Conservation (phyloP, 106 monocot genomes). For the Amphibolis antarctica region DNA sequence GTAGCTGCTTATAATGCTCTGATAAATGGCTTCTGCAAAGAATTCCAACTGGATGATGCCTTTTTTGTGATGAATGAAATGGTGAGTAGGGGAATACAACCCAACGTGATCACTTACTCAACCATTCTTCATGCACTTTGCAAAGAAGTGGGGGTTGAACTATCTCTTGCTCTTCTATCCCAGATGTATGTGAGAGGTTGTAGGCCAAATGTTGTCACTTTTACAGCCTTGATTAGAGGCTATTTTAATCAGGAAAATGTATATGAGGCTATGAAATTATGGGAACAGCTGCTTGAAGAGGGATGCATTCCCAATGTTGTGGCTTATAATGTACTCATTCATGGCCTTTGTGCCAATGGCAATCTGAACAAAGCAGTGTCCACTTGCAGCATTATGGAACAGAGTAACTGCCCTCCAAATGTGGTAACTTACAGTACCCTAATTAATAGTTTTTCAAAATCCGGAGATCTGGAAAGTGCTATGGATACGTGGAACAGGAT, state of each 20-base stretch:
- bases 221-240: constrained; percentile 47
- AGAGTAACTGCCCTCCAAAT: constrained; percentile 40
- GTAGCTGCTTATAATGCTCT: constrained; percentile 56
- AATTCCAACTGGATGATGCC: constrained; percentile 35
- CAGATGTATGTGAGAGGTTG: constrained; percentile 56
- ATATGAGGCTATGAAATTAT: constrained; percentile 41
- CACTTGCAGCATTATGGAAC: constrained; percentile 42
- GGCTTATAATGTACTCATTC: constrained; percentile 72
- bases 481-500: constrained; percentile 54
- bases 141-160: constrained; percentile 29
- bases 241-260: constrained; percentile 40
- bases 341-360: constrained; percentile 53
- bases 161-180: constrained; percentile 44
- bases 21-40: constrained; percentile 42
- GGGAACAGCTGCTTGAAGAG: constrained; percentile 44
- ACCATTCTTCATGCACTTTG: constrained; percentile 54
- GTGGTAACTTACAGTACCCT: constrained; percentile 51
- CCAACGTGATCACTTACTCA: constrained; percentile 70
- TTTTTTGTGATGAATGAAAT: constrained; percentile 44
- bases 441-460: constrained; percentile 67
- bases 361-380: constrained; percentile 30
- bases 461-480: constrained; percentile 47
- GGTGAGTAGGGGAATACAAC: constrained; percentile 31
- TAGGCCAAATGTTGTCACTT: constrained; percentile 50
- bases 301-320: constrained; percentile 43